Evolutionary conservation across 2,329 filamentous ascomycete species (phyloP), one percentile per base, ranked within the genome.

Genomic region (Talaromyces pinophilus): DNA sequence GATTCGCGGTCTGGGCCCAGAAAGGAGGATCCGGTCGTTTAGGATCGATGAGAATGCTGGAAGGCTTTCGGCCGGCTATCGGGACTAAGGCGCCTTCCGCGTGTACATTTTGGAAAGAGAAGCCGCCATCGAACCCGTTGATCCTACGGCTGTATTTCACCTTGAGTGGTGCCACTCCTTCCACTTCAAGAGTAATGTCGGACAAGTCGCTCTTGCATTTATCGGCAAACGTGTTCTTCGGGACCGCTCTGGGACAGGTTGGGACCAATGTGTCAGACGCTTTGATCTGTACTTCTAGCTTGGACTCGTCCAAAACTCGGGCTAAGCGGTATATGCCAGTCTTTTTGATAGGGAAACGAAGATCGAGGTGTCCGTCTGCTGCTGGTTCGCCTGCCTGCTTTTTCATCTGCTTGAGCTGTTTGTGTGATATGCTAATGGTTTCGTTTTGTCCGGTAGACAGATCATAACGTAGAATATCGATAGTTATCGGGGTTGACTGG

Each of bases 91-190:
- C 90, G 42, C 92, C 91, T 59, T 97, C 93, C 0, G 95, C 93
- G 72, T 97, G 93, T 54, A 99, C 87, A 73, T 92, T 97, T 78
- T 98, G 93, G 72, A 96, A 94, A 69, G 94, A 92, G 71, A 93
- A 92, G 67, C 91, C 92, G 71, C 90, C 89, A 70, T 96, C 88
- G 69, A 91, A 90, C 68, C 88, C 88, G 71, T 98, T 97, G 71
- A 97, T 89, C 6, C 88, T 90, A 63, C 93, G 90, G 72, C 92
- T 95, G 79, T 99, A 99, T 72, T 92, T 92, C 71, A 99, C 91
- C 76, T 93, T 93, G 70, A 99, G 83, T 2, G 95, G 95, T 2
- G 96, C 92, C 0, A 93, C 96, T 19, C 95, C 95, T 70, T 91
- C 85, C 3, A 97, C 92, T 72, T 94, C 88, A 62, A 99, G 82